Conservation (phyloP, 805 yeast genomes). For the Metschnikowia picachoensis region DNA sequence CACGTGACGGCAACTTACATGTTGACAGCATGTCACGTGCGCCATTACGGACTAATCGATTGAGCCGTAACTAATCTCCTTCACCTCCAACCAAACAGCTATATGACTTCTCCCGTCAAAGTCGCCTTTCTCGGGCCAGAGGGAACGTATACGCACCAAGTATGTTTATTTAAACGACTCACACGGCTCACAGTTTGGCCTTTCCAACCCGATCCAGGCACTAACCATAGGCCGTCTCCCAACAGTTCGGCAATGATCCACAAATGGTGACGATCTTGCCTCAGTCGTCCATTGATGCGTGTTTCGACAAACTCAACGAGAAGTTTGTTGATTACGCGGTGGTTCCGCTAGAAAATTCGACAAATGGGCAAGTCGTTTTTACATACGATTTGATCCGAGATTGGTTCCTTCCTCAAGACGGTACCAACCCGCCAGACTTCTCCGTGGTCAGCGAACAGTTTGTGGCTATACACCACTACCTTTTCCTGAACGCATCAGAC, state of each 20-base stretch:
- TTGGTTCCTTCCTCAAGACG: constrained; percentile 39
- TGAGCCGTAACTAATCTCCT: too few species aligned
- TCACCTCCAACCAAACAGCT: too few species aligned
- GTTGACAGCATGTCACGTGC: neutral
- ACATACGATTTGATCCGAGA: constrained; percentile 81
- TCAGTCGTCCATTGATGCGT: constrained; percentile 49
- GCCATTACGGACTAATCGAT: too few species aligned
- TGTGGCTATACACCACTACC: constrained; percentile 78
- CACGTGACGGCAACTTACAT: neutral
- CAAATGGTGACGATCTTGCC: constrained; percentile 26
- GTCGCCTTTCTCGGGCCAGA: constrained; percentile 84
- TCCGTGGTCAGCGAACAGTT: constrained; percentile 71
- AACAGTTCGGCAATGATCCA: constrained; percentile 44
- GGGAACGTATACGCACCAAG: constrained; percentile 94
- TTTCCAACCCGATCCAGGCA: neutral
- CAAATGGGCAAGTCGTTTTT: constrained; percentile 88
- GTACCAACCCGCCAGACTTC: constrained; percentile 27
- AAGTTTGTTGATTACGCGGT: constrained; percentile 61
- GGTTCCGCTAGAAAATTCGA: constrained; percentile 90
- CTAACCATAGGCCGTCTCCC: constrained; percentile 40
- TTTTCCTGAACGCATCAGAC: constrained; percentile 47
- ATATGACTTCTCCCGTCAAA: constrained; percentile 20
- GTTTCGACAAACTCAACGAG: constrained; percentile 53
- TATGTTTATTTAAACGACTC: constrained; percentile 20
- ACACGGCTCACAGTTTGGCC: neutral